A percentile compares a stretch with the other conserved stretches of the same genome.
phyloP scores from a whole-genome alignment of 805 yeast species.

The Wickerhamiella parazyma region DNA sequence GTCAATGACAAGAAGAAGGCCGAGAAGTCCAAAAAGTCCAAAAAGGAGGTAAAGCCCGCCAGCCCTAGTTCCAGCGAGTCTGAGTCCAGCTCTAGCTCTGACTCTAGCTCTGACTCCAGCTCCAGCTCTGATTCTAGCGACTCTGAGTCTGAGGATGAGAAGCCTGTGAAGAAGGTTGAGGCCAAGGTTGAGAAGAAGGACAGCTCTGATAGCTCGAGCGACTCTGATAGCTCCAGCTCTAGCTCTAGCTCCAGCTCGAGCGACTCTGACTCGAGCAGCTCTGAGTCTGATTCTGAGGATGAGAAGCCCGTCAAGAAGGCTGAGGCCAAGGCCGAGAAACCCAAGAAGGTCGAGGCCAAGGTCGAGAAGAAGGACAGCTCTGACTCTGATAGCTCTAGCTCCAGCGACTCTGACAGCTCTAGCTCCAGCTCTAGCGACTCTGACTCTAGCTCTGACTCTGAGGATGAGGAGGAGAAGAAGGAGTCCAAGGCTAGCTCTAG shows the following conservation, averaged over 20 bases:
- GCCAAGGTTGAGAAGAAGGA: slow-evolving; percentile 11
- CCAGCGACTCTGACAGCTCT: slow-evolving; percentile 18
- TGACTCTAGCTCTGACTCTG: slow-evolving; percentile 22
- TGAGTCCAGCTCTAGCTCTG: slow-evolving; percentile 8
- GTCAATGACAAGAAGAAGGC: no score
- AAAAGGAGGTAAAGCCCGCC: neutral
- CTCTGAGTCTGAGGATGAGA: slow-evolving; percentile 15
- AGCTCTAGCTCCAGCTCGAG: slow-evolving; percentile 23
- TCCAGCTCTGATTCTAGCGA: slow-evolving; percentile 5
- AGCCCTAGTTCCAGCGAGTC: slow-evolving; percentile 9
- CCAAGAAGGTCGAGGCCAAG: neutral
- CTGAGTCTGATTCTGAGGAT: slow-evolving; percentile 10
- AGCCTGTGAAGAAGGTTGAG: slow-evolving; percentile 10
- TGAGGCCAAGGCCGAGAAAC: neutral
- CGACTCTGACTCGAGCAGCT: slow-evolving; percentile 20
- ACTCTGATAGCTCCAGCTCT: slow-evolving; percentile 23
- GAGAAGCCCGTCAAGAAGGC: slow-evolving; percentile 18
- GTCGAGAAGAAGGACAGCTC: neutral
- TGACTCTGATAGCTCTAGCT: slow-evolving; percentile 12
- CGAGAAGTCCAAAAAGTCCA: slow-evolving; percentile 11
- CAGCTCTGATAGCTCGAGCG: slow-evolving; percentile 22
- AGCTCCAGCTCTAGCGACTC: slow-evolving; percentile 18
- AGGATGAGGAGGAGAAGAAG: slow-evolving; percentile 15
- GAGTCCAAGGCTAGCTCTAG: slow-evolving; percentile 24
- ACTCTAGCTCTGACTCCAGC: slow-evolving; percentile 4